These are phyloP conservation scores for Fusarium piperis DNA, from an alignment of 2,329 filamentous ascomycete genomes.

Conservation along the genomic window DNA sequence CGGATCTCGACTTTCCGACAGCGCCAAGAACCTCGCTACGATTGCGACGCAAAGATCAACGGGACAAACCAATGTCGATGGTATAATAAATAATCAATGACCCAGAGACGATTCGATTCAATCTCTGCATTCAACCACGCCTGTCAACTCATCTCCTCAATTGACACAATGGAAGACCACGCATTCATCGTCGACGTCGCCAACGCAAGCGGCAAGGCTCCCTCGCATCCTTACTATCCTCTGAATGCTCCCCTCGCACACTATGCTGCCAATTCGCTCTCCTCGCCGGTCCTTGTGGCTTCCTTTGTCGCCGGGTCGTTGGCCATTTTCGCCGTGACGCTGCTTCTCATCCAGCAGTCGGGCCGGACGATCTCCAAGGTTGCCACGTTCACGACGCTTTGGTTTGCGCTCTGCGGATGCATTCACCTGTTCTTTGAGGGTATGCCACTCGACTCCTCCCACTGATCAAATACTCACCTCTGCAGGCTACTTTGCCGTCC, in stretches of 20 bases:
- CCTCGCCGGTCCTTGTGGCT: constrained; percentile 66
- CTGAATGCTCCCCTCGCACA: constrained; percentile 67
- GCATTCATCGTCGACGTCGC: not conserved
- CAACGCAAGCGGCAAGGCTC: constrained; percentile 13
- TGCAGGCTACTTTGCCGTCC: constrained; percentile 59
- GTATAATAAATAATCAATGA: not conserved
- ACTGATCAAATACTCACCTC: not conserved
- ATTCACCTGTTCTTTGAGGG: constrained; percentile 57
- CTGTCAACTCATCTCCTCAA: not conserved
- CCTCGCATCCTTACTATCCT: constrained; percentile 76
- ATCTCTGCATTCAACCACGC: not conserved
- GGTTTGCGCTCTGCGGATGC: constrained; percentile 77
- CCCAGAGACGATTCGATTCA: not conserved
- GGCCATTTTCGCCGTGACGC: constrained; percentile 66
- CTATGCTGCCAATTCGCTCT: constrained; percentile 73
- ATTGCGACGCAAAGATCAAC: not conserved
- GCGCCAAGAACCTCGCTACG: constrained; percentile 17
- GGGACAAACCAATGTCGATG: not conserved
- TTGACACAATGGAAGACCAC: constrained; percentile 26
- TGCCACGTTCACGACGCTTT: constrained; percentile 72
- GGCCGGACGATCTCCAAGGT: constrained; percentile 61
- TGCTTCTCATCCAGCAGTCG: constrained; percentile 60
- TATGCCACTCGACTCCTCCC: constrained; percentile 3
- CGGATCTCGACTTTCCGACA: constrained; percentile 34
- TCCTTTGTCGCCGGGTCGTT: constrained; percentile 67